A percentile compares a stretch with the other conserved stretches of the same genome.
Conservation (phyloP, 768 basidiomycete species). For the Sistotremastrum niveocremeum region DNA sequence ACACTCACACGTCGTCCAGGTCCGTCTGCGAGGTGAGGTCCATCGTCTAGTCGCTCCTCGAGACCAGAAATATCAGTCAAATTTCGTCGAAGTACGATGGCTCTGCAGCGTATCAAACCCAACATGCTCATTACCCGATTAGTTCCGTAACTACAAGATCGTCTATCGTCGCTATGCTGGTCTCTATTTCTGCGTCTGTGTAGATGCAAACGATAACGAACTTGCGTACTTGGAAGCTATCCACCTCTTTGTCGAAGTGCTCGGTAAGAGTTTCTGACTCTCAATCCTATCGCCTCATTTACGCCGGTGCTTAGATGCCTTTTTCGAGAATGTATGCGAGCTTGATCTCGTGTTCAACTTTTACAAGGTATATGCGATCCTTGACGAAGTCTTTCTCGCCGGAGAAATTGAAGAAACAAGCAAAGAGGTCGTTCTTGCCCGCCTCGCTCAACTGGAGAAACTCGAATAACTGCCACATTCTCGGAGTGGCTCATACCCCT, state of each 20-base stretch:
- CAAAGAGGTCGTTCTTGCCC: constrained; percentile 85
- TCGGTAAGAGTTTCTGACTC: constrained; percentile 43
- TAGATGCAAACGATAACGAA: constrained; percentile 97
- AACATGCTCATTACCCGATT: background rate
- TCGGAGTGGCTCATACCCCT: background rate
- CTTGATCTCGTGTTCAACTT: constrained; percentile 98
- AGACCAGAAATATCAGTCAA: constrained; percentile 98
- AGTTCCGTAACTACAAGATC: constrained; percentile 98
- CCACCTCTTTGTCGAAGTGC: constrained; percentile 93
- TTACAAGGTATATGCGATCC: constrained; percentile 96
- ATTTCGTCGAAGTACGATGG: constrained; percentile 84
- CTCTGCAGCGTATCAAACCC: constrained; percentile 2
- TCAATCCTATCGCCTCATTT: constrained; percentile 2
- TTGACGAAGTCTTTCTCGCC: constrained; percentile 96
- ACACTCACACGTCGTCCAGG: constrained; percentile 28
- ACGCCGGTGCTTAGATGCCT: constrained; percentile 52
- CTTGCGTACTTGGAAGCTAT: constrained; percentile 95
- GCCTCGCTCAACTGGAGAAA: constrained; percentile 88
- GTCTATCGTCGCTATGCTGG: constrained; percentile 96
- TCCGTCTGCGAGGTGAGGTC: constrained; percentile 89
- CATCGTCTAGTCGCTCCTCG: constrained; percentile 91
- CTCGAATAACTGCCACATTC: constrained; percentile 42
- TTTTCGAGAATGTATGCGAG: constrained; percentile 99
- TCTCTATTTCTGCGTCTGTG: constrained; percentile 94
- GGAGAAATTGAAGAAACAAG: constrained; percentile 98